These are phyloP conservation scores for apple (Malus domestica) DNA, from an alignment of 306 rosid genomes.

Conservation along the genomic window ASM211411v1 NC_041794.1:31318001-31318500, in stretches of 20 bases:
- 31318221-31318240: neutral
- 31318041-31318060: slow-evolving; percentile 59
- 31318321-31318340: slow-evolving; percentile 56
- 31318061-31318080: slow-evolving; percentile 45
- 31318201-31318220: neutral
- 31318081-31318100: slow-evolving; percentile 64
- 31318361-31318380: slow-evolving; percentile 60
- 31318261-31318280: neutral
- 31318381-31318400: slow-evolving; percentile 55
- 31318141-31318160: neutral
- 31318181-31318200: neutral
- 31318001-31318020: neutral
- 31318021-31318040: slow-evolving; percentile 49
- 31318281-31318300: neutral
- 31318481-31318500: slow-evolving; percentile 1
- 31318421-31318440: slow-evolving; percentile 11
- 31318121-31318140: neutral
- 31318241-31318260: neutral
- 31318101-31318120: slow-evolving; percentile 29
- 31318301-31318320: slow-evolving; percentile 10
- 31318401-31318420: slow-evolving; percentile 69
- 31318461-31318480: neutral
- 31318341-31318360: slow-evolving; percentile 55
- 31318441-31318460: neutral
- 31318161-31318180: neutral